Conservation (phyloP, 192 early-diverging fungal species). For the Coemansia sp. region DNA sequence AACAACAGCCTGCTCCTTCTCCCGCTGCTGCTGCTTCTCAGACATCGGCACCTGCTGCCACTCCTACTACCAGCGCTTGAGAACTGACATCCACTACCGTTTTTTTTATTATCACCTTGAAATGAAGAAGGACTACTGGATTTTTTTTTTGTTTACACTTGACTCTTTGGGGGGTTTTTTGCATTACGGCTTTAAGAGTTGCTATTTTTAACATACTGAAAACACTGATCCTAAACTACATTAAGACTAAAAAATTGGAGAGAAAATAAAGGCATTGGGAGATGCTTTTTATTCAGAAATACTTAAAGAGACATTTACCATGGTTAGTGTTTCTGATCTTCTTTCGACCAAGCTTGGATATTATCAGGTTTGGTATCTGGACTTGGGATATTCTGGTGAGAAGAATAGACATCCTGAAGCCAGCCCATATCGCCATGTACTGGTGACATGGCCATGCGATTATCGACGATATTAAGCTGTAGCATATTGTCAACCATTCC, state of each 20-base stretch:
- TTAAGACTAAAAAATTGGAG: neutral
- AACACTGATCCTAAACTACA: neutral
- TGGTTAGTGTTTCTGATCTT: neutral
- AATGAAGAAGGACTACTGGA: too few species aligned
- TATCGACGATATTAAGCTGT: slow-evolving; percentile 5
- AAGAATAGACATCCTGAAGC: neutral
- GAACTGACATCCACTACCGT: neutral
- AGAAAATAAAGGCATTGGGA: neutral
- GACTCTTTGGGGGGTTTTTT: neutral
- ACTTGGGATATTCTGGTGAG: neutral
- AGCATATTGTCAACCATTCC: slow-evolving; percentile 10
- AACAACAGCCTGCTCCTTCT: slow-evolving; percentile 11
- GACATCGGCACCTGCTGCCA: slow-evolving; percentile 13
- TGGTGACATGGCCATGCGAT: neutral
- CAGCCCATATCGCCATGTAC: neutral
- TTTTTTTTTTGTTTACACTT: neutral
- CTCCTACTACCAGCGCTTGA: slow-evolving; percentile 13
- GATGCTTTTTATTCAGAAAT: neutral
- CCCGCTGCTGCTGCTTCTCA: slow-evolving; percentile 8
- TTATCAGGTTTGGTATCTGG: neutral
- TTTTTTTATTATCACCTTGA: neutral
- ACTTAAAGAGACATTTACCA: neutral
- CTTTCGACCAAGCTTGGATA: neutral
- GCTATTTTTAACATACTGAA: neutral
- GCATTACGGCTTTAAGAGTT: neutral